Base-by-base conservation (phyloP, 2,329 filamentous ascomycete genomes). In the Talaromyces sp. region DNA sequence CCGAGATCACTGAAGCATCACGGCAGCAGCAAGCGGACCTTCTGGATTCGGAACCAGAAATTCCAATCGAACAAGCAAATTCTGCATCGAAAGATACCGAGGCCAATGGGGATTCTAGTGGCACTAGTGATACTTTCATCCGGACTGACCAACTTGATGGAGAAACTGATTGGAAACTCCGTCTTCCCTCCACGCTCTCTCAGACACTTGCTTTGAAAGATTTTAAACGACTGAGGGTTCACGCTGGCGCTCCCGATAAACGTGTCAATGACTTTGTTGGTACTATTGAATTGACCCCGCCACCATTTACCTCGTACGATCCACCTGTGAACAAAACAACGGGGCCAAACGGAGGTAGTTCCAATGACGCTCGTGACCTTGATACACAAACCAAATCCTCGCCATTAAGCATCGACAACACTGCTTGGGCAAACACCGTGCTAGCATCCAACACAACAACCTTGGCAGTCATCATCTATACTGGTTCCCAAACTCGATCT, bases 131-230 rank as follows among this genome's bases (percentile, higher is more conserved):
- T 76, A 93, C 93, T 0, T 99, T 99, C 70, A 98, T 99, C 71
- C 86, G 95, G 63, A 99, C 96, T 1, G 95, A 99, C 75, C 95
- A 99, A 72, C 83, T 99, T 10, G 95, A 99, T 70, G 95, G 95
- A 68, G 95, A 99, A 78, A 99, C 95, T 0, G 95, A 99, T 72
- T 99, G 95, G 96, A 99, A 99, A 77, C 80, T 99, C 61, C 88
- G 96, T 32, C 77, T 98, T 39, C 92, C 95, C 1, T 95, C 92
- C 13, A 86, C 91, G 0, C 77, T 98, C 28, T 93, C 93, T 0
- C 95, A 99, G 71, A 84, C 81, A n/a, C 79, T 99, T 22, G 77
- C 87, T 0, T 78, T 88, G 1, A 84, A 85, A 53, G 91, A 96
- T 66, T 87, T 96, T 59, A 78, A 79, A 2, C 79, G 84, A 39